Percentiles rank a stretch among this genome's conserved stretches.
phyloP scores from a whole-genome alignment of 768 basidiomycete species.

The Amanita exitialis region DNA sequence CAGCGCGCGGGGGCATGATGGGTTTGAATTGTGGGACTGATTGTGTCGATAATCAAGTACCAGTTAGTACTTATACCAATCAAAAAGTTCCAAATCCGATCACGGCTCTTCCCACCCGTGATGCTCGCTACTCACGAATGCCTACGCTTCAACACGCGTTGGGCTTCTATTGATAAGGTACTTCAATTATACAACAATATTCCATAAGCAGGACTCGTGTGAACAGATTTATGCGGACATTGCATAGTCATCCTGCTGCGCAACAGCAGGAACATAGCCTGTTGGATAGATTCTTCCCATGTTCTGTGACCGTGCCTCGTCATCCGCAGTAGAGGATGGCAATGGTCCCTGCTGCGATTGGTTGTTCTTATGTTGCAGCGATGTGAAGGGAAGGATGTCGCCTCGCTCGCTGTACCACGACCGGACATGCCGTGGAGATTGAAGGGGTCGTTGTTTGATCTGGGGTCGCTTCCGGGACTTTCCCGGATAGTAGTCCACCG shows the following conservation, averaged over 20 bases:
- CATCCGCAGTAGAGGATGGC: not conserved
- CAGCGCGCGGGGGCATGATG: slow-evolving; percentile 10
- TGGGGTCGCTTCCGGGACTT: slow-evolving; percentile 10
- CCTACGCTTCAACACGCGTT: not conserved
- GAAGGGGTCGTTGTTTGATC: slow-evolving; percentile 7
- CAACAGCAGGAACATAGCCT: slow-evolving; percentile 1
- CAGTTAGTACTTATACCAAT: not conserved
- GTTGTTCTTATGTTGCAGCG: not conserved
- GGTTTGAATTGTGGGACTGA: not conserved
- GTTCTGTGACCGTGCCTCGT: not conserved
- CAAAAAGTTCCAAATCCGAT: not conserved
- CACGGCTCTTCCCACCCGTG: not conserved
- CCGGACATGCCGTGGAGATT: slow-evolving; percentile 13
- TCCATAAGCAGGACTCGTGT: not conserved
- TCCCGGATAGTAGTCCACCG: slow-evolving; percentile 33
- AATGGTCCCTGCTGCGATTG: not conserved
- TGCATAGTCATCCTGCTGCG: not conserved
- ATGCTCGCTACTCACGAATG: not conserved
- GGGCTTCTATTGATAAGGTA: not conserved
- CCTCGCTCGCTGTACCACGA: slow-evolving; percentile 16
- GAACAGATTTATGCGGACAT: not conserved
- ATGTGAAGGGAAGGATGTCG: not conserved
- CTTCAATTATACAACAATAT: not conserved
- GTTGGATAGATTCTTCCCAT: not conserved
- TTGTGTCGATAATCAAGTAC: not conserved